phyloP scores from a whole-genome alignment of 2,329 filamentous ascomycete species.

The Fusarium sp. region DNA sequence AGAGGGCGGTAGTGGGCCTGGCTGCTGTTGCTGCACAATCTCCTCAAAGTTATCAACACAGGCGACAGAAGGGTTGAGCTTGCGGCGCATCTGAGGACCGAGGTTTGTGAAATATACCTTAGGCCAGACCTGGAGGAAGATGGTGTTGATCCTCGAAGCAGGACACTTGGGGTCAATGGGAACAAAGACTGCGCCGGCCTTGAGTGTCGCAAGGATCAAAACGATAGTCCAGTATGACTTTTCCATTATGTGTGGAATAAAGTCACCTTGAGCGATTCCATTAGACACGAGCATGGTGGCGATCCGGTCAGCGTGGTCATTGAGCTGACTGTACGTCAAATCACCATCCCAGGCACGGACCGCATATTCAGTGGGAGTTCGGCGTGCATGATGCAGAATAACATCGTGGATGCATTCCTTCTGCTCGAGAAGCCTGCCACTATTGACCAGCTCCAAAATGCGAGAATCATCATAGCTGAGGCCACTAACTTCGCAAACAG shows the following conservation, averaged over 20 bases:
- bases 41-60: slow-evolving; percentile 16
- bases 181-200: slow-evolving; percentile 23
- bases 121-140: slow-evolving; percentile 24
- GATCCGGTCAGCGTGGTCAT: neutral
- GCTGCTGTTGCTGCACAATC: slow-evolving; percentile 13
- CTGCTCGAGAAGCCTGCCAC: neutral
- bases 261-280: neutral
- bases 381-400: neutral
- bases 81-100: slow-evolving; percentile 17
- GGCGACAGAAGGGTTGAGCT: slow-evolving; percentile 22
- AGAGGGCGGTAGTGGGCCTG: slow-evolving; percentile 4
- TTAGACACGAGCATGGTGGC: neutral
- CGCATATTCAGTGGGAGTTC: neutral
- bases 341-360: neutral
- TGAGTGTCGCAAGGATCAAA: slow-evolving; percentile 16
- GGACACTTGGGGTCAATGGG: slow-evolving; percentile 28
- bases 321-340: neutral
- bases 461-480: neutral
- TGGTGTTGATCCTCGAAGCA: slow-evolving; percentile 22
- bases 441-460: neutral
- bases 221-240: slow-evolving; percentile 26
- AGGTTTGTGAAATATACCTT: slow-evolving; percentile 29
- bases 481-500: neutral
- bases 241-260: slow-evolving; percentile 2
- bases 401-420: neutral